Base-by-base conservation (phyloP, 2,329 filamentous ascomycete genomes). In the Catunica adiposa region DNA sequence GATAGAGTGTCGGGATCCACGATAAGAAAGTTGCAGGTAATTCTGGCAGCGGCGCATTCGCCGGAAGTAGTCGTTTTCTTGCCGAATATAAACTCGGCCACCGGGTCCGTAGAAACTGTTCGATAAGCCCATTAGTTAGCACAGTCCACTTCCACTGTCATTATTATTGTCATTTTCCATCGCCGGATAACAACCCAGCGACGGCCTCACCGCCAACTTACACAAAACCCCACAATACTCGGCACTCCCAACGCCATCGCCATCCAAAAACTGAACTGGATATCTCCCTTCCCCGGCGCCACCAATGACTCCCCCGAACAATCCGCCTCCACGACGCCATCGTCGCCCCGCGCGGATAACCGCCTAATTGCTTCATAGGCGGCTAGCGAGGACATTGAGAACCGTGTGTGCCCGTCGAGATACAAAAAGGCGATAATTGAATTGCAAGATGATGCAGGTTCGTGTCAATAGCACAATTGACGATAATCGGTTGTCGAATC, bases 61-160 rank as follows among this genome's bases (percentile, higher is more conserved):
- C 71, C 64, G 82, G 74, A 62, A 79, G 79, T 60, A 85, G 82
- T 63, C 83, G 82, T 69, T 89, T 92, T 57, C 92, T 81, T 50
- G 92, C 92, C 31, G 89, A 84, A 67, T 97, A 98, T 1, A 98
- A 77, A 22, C 82, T 77, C 51, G 86, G 84, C 92, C 92, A 98
- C 80, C 88, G 82, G 61, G 89, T 89, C 51, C 92, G 84, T 25
- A 98, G 73, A 51, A 89, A 72, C 86, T 92, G 64, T 55, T 11
- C n/a, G 31, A 31, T 11, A 34, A 48, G 22, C n/a, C 17, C 1
- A 23, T 20, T 25, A 48, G 23, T 23, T 23, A 26, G 44, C 44
- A 14, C 15, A 25, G 17, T 48, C 44, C 8, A 9, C 11, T 48
- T 9, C 22, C 44, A 23, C 26, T 25, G 22, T 2, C 23, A 48